Base-by-base conservation (phyloP, 768 basidiomycete species). In the Lactarius deliciosus region DNA sequence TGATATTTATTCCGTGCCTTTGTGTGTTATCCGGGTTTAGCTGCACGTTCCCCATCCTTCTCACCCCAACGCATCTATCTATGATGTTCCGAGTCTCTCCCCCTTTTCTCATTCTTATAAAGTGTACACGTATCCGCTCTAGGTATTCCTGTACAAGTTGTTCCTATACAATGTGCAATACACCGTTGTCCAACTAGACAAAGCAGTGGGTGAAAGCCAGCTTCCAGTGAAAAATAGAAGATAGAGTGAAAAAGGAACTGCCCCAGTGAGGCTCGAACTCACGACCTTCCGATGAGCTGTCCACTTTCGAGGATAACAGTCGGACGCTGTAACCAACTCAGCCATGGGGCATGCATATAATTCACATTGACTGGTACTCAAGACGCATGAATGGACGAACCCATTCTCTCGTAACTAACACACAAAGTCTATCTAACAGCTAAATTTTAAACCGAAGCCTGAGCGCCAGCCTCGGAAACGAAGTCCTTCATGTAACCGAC, bases 261-360 rank as follows among this genome's bases (percentile, higher is more conserved):
- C 83, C 80, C 82, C 83, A 81, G 81, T 81, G 81, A 86, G 85
- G 82, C 80, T 86, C 81, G 85, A 85, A 86, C 86, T 85, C 82
- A 81, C 81, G 84, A 85, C 83, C 83, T 85, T 85, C 82, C 83
- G 83, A 85, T 84, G 73, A 30, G 47, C 50, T 65, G 34, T 61
- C 45, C 34, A n/a, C 60, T n/a, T 47, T n/a, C n/a, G n/a, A 16
- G 55, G 30, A 38, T 86, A 86, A 87, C 85, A 86, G 85, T 87
- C 85, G 85, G 85, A 86, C 85, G 85, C 86, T 86, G 83, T 86
- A 79, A 86, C 85, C 85, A 86, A 86, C 85, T 86, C 82, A 86
- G 85, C 85, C 85, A 86, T 83, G 85, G 85, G 85, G 85, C 85
- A 86, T 15, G 2, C 57, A 32, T 53, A 2, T 16, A 18, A 10